phyloP scores from a whole-genome alignment of 2,329 filamentous ascomycete species.

The Alternaria angustiovoidea region DNA sequence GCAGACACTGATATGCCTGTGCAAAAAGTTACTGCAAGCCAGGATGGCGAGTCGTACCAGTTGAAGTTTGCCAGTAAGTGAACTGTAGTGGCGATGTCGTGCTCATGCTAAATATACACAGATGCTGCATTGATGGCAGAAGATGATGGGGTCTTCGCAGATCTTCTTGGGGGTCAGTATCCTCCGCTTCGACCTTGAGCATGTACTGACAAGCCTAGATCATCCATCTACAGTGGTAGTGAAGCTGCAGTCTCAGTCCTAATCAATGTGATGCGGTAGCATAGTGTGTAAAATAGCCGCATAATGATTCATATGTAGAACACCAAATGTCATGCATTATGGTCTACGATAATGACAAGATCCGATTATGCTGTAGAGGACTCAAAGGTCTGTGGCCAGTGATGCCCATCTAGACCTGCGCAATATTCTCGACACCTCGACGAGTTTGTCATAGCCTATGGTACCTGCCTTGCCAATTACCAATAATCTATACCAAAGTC shows the following conservation, averaged over 20 bases:
- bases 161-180: slow-evolving; percentile 22
- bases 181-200: background rate
- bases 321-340: background rate
- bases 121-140: slow-evolving; percentile 20
- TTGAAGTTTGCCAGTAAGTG: slow-evolving; percentile 29
- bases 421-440: background rate
- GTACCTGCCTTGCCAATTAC: background rate
- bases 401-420: background rate
- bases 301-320: background rate
- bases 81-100: background rate
- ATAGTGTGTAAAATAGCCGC: background rate
- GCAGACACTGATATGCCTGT: slow-evolving; percentile 17
- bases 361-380: background rate
- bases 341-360: background rate
- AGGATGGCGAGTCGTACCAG: slow-evolving; percentile 23
- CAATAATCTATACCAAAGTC: background rate
- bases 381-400: background rate
- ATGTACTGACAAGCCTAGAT: slow-evolving; percentile 4
- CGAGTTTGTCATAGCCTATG: background rate
- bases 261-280: background rate
- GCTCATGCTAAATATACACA: slow-evolving; percentile 4
- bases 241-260: slow-evolving; percentile 9
- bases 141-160: slow-evolving; percentile 21
- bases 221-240: slow-evolving; percentile 7
- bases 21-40: slow-evolving; percentile 26